Base-by-base conservation (phyloP, 805 yeast genomes). In the Isabelozyma gotoi region DNA sequence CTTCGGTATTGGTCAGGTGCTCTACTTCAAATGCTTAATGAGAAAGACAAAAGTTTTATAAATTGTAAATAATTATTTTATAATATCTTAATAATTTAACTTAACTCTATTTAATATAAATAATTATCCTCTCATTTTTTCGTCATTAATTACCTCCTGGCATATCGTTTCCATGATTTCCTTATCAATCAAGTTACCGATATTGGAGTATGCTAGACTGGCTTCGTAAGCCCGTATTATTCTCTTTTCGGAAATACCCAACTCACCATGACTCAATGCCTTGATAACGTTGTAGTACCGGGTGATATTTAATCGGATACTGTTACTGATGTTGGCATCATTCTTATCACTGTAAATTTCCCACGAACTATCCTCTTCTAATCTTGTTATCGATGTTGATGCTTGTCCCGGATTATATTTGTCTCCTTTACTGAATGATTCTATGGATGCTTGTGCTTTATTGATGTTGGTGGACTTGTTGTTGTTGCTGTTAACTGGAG, bases 301-400 rank as follows among this genome's bases (percentile, higher is more conserved):
- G 2, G 95, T 77, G 24, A 94, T 91, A 6, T 89, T 85, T 47
- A 77, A 79, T 51, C 92, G 79, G 14, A 81, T 73, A 14, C 78
- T 71, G 20, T 73, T 65, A 5, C 86, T 69, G 16, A 94, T 82
- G n/a, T 65, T 56, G 16, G 68, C 66, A 49, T 89, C 96, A 60
- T 94, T 95, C 46, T 78, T 77, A 65, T 95, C 98, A 41, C 92
- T 83, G 68, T 94, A 94, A 33, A 94, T 92, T 60, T 91, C 96
- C 94, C 95, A 84, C 1, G 97, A 85, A 20, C 95, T 84, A 57
- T 91, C 97, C 62, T 88, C 94, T 60, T 91, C 97, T 38, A 94
- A 68, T 52, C 96, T 76, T 10, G 97, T 90, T 41, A 92, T 87
- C 2, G 88, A 74, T 7, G 80, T 80, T 8, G 84, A 72, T 0